phyloP scores from a whole-genome alignment of 164 flowering plant genomes.

The Chimonanthus salicifolius region DNA sequence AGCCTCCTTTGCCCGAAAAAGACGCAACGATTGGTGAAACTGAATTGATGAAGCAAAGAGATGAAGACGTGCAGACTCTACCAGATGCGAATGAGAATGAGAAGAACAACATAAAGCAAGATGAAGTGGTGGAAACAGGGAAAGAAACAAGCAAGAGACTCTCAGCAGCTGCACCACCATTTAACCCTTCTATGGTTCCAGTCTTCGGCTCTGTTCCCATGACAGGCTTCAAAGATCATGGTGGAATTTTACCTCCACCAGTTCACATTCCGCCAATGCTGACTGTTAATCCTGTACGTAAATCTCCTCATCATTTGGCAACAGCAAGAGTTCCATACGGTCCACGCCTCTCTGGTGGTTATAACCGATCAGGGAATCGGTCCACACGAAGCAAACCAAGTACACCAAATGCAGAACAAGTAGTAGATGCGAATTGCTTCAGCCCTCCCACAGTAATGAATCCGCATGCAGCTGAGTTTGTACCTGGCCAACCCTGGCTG shows the following conservation, averaged over 20 bases:
- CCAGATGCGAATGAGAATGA: slow-evolving; percentile 20
- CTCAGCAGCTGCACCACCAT: slow-evolving; percentile 86
- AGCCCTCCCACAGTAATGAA: slow-evolving; percentile 52
- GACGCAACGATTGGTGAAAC: slow-evolving; percentile 12
- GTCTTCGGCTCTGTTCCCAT: slow-evolving; percentile 24
- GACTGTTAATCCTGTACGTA: slow-evolving; percentile 51
- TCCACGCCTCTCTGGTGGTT: slow-evolving; percentile 74
- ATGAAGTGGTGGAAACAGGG: slow-evolving; percentile 29
- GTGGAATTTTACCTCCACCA: slow-evolving; percentile 39
- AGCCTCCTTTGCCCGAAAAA: slow-evolving; percentile 15
- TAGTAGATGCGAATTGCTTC: slow-evolving; percentile 22
- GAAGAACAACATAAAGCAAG: slow-evolving; percentile 15
- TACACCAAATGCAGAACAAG: slow-evolving; percentile 32
- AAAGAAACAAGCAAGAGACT: slow-evolving; percentile 66
- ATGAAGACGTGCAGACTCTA: slow-evolving; percentile 12
- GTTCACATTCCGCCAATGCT: slow-evolving; percentile 38
- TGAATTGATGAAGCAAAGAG: slow-evolving; percentile 18
- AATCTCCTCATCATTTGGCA: slow-evolving; percentile 90
- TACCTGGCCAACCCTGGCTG: slow-evolving; percentile 53
- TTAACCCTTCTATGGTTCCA: slow-evolving; percentile 46
- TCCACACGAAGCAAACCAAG: slow-evolving; percentile 43
- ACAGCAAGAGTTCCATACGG: slow-evolving; percentile 66
- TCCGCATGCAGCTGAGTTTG: slow-evolving; percentile 78
- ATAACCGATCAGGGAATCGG: slow-evolving; percentile 46
- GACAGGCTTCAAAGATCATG: slow-evolving; percentile 41